These are phyloP conservation scores for Mycena sp. DNA, from an alignment of 1,284 basidiomycete species.

Conservation along the genomic window DNA sequence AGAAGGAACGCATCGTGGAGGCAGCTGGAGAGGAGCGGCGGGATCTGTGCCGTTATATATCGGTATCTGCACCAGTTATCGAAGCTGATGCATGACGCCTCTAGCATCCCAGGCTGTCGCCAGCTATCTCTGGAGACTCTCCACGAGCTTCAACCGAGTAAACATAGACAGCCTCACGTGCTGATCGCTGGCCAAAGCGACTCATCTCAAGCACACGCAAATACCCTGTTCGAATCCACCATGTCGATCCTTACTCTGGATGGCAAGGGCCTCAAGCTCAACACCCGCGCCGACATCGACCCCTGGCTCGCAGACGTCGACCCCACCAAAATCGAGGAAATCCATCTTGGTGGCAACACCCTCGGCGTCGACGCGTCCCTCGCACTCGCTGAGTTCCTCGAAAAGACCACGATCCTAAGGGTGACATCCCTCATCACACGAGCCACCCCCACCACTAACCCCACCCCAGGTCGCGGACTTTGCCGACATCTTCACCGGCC, in stretches of 20 bases:
- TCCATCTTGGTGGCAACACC: conserved; percentile 97
- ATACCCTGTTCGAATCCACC: neutral
- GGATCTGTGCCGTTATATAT: too few species aligned
- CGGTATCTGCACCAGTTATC: too few species aligned
- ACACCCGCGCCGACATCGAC: conserved; percentile 82
- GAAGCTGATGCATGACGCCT: too few species aligned
- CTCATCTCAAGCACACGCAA: neutral
- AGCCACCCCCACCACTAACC: too few species aligned
- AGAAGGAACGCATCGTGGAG: conserved; percentile 20
- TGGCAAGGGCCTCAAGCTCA: conserved; percentile 72
- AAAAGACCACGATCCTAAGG: conserved; percentile 77
- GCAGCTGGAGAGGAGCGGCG: conserved; percentile 6
- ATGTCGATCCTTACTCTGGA: conserved; percentile 26
- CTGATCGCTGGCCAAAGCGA: too few species aligned
- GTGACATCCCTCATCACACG: too few species aligned
- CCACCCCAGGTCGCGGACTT: conserved; percentile 98
- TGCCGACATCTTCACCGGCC: conserved; percentile 97
- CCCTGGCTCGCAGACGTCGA: conserved; percentile 79
- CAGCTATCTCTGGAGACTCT: too few species aligned
- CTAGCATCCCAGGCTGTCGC: too few species aligned
- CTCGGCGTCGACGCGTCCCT: conserved; percentile 92
- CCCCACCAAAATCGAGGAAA: conserved; percentile 80
- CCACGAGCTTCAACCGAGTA: too few species aligned
- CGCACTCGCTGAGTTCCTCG: conserved; percentile 85
- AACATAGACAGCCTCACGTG: too few species aligned